These are phyloP conservation scores for Kokia cookei DNA, from an alignment of 441 rosid species.

Conservation along the genomic window DNA sequence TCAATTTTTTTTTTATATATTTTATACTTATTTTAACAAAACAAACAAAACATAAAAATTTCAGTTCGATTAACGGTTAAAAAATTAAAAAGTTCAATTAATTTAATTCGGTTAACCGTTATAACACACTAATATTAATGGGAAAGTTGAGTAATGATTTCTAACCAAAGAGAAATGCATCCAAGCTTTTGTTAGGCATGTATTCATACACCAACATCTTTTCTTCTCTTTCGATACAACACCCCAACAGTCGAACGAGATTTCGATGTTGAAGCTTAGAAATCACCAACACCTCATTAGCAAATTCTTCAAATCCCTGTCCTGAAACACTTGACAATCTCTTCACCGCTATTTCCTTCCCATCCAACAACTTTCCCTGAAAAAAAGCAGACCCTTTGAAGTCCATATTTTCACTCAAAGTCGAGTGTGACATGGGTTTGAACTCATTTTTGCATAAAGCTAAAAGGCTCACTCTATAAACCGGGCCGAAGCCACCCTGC, in stretches of 20 bases:
- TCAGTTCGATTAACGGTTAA: too few relatives aligned
- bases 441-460: background rate
- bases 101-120: too few relatives aligned
- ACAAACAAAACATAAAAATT: too few relatives aligned
- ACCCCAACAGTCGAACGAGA: constrained; percentile 38
- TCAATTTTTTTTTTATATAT: too few relatives aligned
- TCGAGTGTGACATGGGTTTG: background rate
- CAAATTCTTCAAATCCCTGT: constrained; percentile 32
- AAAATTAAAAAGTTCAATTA: too few relatives aligned
- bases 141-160: background rate
- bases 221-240: constrained; percentile 29
- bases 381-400: background rate
- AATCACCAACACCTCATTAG: constrained; percentile 35
- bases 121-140: background rate
- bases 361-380: constrained; percentile 28
- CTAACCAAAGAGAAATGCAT: background rate
- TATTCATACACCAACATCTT: constrained; percentile 14
- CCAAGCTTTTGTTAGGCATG: too few relatives aligned
- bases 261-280: constrained; percentile 44
- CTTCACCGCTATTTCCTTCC: constrained; percentile 34
- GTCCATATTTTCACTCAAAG: background rate
- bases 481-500: constrained; percentile 21
- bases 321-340: constrained; percentile 28
- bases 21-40: too few relatives aligned
- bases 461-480: constrained; percentile 13